Evolutionary conservation across 805 yeast genomes (phyloP).

Genomic region (Saccharomycopsis olivae): DNA sequence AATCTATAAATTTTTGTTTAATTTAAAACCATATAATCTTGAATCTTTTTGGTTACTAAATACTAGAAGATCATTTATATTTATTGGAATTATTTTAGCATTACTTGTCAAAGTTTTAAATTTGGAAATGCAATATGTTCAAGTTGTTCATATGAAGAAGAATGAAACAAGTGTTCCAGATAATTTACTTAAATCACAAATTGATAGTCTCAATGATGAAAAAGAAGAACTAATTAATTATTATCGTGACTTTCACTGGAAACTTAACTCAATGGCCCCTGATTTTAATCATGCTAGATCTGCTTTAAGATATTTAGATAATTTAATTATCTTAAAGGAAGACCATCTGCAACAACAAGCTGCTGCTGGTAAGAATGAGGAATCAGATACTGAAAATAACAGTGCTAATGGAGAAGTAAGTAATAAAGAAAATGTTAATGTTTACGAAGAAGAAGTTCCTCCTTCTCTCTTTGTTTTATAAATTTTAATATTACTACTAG

Average conservation of each 20-base stretch:
- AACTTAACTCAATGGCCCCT: constrained; percentile 17
- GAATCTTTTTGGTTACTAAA: constrained; percentile 19
- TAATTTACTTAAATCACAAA: neutral
- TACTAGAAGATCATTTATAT: constrained; percentile 19
- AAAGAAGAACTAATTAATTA: constrained; percentile 6
- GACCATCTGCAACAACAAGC: neutral
- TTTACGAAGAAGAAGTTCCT: neutral
- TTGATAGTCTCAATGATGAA: neutral
- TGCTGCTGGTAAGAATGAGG: neutral
- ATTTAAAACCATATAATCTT: constrained; percentile 20
- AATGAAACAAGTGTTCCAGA: neutral
- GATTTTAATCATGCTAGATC: constrained; percentile 18
- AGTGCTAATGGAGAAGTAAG: neutral
- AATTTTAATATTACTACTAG: no score
- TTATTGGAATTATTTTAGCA: constrained; percentile 20
- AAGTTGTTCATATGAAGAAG: neutral
- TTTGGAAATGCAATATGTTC: constrained; percentile 2
- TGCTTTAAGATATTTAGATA: constrained; percentile 14
- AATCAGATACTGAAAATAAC: neutral
- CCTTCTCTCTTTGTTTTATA: neutral
- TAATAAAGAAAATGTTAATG: neutral
- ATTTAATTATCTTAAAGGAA: constrained; percentile 10
- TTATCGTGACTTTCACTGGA: constrained; percentile 17
- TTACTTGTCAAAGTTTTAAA: constrained; percentile 18
- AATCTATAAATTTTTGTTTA: constrained; percentile 19